Base-by-base conservation (phyloP, 352 stramenopile genomes). In the Globisporangium emineosum region DNA sequence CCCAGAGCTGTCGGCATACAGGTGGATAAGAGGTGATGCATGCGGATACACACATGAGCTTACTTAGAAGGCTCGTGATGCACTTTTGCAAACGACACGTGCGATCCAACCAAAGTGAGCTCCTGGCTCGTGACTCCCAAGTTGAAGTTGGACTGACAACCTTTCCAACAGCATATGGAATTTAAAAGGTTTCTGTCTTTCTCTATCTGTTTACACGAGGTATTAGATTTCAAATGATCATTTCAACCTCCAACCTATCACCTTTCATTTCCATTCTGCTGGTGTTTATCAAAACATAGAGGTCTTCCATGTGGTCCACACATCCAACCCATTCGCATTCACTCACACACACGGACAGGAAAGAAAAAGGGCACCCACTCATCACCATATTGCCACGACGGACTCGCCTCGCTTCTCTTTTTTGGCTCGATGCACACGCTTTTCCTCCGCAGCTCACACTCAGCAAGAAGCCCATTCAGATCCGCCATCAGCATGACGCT, bases 231-330 rank as follows among this genome's bases (percentile, higher is more conserved):
- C 21, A 57, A 27, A 42, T n/a, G n/a, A n/a, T n/a, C n/a, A n/a
- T n/a, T n/a, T n/a, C n/a, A n/a, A n/a, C n/a, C n/a, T n/a, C n/a
- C n/a, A n/a, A n/a, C n/a, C n/a, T n/a, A n/a, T n/a, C n/a, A n/a
- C n/a, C n/a, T n/a, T n/a, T n/a, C n/a, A n/a, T n/a, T n/a, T n/a
- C n/a, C n/a, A n/a, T 29, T 57, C 17, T 30, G 32, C n/a, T 27
- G 5, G 0, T 43, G 13, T 6, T 30, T 19, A 27, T 45, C 17
- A 4, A 43, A 5, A 35, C 17, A 57, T 30, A 30, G 29, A 59
- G 53, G 53, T 32, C 13, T n/a, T 29, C n/a, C 9, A 59, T n/a
- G 53, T 59, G 53, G 51, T n/a, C 53, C 53, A 59, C 53, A 47
- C 8, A 30, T 29, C 17, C 5, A 27, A 43, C 12, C 15, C 29